Evolutionary conservation across 2,329 filamentous ascomycete genomes (phyloP).

Genomic region (Pseudopithomyces chartarum): DNA sequence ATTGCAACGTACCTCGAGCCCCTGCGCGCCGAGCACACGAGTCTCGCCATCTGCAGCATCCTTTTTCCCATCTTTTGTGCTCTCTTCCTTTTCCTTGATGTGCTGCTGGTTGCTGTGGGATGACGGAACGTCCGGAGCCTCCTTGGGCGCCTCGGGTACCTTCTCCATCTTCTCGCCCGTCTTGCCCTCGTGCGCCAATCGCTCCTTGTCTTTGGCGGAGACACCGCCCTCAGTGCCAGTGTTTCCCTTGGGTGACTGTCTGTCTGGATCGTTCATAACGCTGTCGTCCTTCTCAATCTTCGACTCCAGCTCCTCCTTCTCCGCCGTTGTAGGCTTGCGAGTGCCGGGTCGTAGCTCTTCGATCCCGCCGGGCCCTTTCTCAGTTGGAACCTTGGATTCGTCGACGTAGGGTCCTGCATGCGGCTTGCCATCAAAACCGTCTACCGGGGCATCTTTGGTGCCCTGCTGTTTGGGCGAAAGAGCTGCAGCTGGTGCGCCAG

Average conservation of each 20-base stretch:
- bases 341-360: slow-evolving; percentile 45
- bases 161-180: slow-evolving; percentile 71
- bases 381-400: slow-evolving; percentile 41
- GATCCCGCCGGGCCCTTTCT: slow-evolving; percentile 39
- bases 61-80: slow-evolving; percentile 4
- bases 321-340: slow-evolving; percentile 23
- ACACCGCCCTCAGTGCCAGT: slow-evolving; percentile 91
- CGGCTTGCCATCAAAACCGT: slow-evolving; percentile 91
- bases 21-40: slow-evolving; percentile 40
- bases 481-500: slow-evolving; percentile 14
- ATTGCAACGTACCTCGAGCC: slow-evolving; percentile 41
- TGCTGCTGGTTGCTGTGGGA: slow-evolving; percentile 76
- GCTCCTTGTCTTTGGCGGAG: slow-evolving; percentile 80
- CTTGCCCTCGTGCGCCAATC: slow-evolving; percentile 69
- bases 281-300: slow-evolving; percentile 67
- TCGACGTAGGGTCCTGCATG: slow-evolving; percentile 83
- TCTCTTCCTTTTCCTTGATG: slow-evolving; percentile 23
- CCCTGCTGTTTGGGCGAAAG: slow-evolving; percentile 46
- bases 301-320: slow-evolving; percentile 44
- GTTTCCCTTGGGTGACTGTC: slow-evolving; percentile 77
- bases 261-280: slow-evolving; percentile 89
- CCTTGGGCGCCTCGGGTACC: slow-evolving; percentile 82
- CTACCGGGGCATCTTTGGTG: slow-evolving; percentile 84
- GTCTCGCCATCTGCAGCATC: slow-evolving; percentile 15
- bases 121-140: slow-evolving; percentile 74